A percentile compares a stretch with the other conserved stretches of the same genome.
Evolutionary conservation across 768 basidiomycete genomes (phyloP).

Genomic region (Glaciozyma martinii): DNA sequence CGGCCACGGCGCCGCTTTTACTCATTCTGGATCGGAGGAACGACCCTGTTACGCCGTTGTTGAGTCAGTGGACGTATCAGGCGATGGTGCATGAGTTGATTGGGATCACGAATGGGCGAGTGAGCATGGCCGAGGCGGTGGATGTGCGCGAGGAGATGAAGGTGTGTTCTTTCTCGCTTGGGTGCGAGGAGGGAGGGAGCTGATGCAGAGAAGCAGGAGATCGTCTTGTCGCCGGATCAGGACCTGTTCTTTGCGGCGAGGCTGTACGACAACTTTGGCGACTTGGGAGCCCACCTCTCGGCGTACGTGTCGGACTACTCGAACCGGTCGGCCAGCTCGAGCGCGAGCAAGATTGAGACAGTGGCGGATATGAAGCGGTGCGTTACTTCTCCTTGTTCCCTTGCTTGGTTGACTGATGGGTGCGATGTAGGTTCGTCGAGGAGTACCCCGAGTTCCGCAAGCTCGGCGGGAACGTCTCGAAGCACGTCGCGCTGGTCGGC

Average conservation of each 20-base stretch:
- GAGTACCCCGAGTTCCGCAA: constrained; percentile 97
- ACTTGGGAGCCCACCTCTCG: constrained; percentile 82
- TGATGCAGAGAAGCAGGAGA: constrained; percentile 55
- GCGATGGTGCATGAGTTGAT: constrained; percentile 98
- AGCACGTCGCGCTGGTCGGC: constrained; percentile 93
- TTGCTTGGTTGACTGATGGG: not conserved
- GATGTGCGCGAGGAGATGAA: constrained; percentile 77
- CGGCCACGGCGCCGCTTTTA: constrained; percentile 77
- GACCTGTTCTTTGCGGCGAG: constrained; percentile 91
- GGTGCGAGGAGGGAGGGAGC: not conserved
- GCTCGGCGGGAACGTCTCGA: constrained; percentile 94
- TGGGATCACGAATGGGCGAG: constrained; percentile 87
- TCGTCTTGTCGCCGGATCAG: constrained; percentile 79
- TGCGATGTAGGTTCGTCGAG: constrained; percentile 51
- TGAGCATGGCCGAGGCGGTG: constrained; percentile 71
- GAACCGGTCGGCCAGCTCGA: constrained; percentile 60
- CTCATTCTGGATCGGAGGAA: constrained; percentile 90
- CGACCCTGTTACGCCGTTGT: constrained; percentile 89
- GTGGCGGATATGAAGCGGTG: constrained; percentile 84
- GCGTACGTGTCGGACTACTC: constrained; percentile 84
- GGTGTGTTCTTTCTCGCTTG: constrained; percentile 45
- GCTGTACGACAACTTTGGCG: constrained; percentile 87
- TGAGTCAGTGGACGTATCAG: constrained; percentile 99
- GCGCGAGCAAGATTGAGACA: constrained; percentile 76
- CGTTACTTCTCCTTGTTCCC: constrained; percentile 43